phyloP scores from a whole-genome alignment of 1,284 basidiomycete genomes.

The Singerocomus inundabilis region DNA sequence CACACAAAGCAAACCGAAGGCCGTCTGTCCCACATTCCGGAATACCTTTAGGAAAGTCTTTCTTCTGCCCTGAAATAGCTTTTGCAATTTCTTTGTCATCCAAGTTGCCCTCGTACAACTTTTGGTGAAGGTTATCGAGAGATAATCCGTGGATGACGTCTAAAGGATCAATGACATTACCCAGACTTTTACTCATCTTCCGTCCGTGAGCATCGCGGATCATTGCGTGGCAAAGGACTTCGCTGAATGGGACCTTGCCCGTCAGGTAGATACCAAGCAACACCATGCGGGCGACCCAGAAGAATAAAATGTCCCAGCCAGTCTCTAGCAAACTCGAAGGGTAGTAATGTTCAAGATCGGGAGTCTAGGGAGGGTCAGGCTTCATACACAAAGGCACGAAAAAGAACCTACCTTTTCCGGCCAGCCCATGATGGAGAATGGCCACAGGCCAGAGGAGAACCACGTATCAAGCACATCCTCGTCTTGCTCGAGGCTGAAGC shows the following conservation, averaged over 20 bases:
- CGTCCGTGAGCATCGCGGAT: conserved; percentile 97
- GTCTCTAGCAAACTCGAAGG: conserved; percentile 92
- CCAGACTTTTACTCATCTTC: conserved; percentile 99
- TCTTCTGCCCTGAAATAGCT: conserved; percentile 95
- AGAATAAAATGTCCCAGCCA: conserved; percentile 99
- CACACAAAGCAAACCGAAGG: conserved; percentile 91
- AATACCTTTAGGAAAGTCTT: conserved; percentile 98
- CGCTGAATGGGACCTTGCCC: conserved; percentile 89
- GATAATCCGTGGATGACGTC: conserved; percentile 91
- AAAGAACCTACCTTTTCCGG: conserved; percentile 68
- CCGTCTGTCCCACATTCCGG: conserved; percentile 99
- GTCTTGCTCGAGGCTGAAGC: conserved; percentile 88
- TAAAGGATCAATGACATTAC: conserved; percentile 97
- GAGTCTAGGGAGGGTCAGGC: conserved; percentile 45
- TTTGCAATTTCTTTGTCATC: conserved; percentile 93
- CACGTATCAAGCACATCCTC: conserved; percentile 99
- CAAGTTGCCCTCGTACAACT: conserved; percentile 89
- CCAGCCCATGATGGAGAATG: conserved; percentile 98
- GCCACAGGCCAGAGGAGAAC: conserved; percentile 99
- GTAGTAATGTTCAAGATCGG: conserved; percentile 81
- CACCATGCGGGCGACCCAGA: conserved; percentile 99
- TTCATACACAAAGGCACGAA: neutral
- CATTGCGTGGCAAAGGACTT: conserved; percentile 99
- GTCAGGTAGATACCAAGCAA: conserved; percentile 92
- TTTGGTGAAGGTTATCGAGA: conserved; percentile 84